A percentile compares a stretch with the other conserved stretches of the same genome.
Conservation (phyloP, 495 filamentous ascomycete species). For the Paragyromitra xinjiangensis region DNA sequence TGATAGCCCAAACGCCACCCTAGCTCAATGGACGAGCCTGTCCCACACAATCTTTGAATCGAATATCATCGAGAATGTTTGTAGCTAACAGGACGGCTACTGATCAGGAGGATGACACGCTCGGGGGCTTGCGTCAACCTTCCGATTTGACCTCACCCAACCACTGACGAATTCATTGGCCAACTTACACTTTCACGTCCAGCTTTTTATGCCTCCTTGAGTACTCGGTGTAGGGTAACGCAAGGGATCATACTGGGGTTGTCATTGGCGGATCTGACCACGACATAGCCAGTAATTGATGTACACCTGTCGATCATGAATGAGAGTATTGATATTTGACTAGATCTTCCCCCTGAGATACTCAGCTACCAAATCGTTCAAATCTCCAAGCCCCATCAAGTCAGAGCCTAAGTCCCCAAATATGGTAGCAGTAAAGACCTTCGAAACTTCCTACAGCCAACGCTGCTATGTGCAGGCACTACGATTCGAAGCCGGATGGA, state of each 20-base stretch:
- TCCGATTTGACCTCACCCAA: too few relatives aligned
- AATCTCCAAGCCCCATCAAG: neutral
- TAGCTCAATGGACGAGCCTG: too few relatives aligned
- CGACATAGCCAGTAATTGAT: neutral
- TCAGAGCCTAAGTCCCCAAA: neutral
- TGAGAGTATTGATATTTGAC: neutral
- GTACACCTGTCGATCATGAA: neutral
- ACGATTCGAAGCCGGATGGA: constrained; percentile 3
- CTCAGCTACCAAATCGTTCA: neutral
- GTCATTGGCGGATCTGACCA: neutral
- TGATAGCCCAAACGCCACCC: too few relatives aligned
- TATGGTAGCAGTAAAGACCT: constrained; percentile 4
- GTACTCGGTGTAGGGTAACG: neutral
- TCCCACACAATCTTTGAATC: too few relatives aligned
- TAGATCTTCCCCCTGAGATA: neutral
- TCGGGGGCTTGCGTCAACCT: too few relatives aligned
- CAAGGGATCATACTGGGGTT: neutral
- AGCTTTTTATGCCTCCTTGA: neutral
- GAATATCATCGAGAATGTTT: too few relatives aligned
- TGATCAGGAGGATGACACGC: too few relatives aligned
- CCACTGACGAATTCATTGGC: neutral
- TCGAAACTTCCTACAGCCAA: neutral
- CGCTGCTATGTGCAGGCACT: neutral
- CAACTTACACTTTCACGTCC: neutral
- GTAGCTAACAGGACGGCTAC: too few relatives aligned